Conservation (phyloP, 1,284 basidiomycete species). For the Sporisorium scitamineum region DNA sequence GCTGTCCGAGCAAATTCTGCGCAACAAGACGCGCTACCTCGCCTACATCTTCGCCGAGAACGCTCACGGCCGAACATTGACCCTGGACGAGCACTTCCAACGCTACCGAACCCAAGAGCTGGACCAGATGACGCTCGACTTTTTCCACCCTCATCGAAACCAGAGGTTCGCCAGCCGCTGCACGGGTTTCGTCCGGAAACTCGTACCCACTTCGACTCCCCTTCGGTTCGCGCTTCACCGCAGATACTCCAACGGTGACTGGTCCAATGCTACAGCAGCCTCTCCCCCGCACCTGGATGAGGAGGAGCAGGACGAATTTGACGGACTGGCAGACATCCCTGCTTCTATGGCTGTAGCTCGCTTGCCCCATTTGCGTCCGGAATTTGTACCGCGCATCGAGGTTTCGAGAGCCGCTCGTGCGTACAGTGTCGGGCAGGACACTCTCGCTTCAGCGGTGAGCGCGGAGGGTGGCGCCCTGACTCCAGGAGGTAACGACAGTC, state of each 20-base stretch:
- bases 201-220: slow-evolving; percentile 69
- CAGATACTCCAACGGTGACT: slow-evolving; percentile 16
- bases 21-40: slow-evolving; percentile 65
- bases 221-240: slow-evolving; percentile 69
- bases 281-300: slow-evolving; percentile 60
- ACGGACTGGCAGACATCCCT: slow-evolving; percentile 66
- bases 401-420: background rate
- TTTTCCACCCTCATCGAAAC: slow-evolving; percentile 69
- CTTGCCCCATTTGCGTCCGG: slow-evolving; percentile 23
- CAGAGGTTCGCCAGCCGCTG: slow-evolving; percentile 71
- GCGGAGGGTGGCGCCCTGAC: background rate
- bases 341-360: slow-evolving; percentile 36
- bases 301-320: slow-evolving; percentile 68
- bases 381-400: slow-evolving; percentile 14
- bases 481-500: slow-evolving; percentile 4
- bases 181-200: slow-evolving; percentile 71
- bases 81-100: slow-evolving; percentile 41
- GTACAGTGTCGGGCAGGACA: slow-evolving; percentile 24
- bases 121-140: slow-evolving; percentile 72
- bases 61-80: background rate
- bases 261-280: background rate
- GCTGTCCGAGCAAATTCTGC: slow-evolving; percentile 62
- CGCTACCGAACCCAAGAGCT: slow-evolving; percentile 71
- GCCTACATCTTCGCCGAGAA: slow-evolving; percentile 55
- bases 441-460: slow-evolving; percentile 6